Percentiles rank a stretch among this genome's conserved stretches.
phyloP scores from a whole-genome alignment of 148 eudicot genomes.

The Pouteria glomerata region DNA sequence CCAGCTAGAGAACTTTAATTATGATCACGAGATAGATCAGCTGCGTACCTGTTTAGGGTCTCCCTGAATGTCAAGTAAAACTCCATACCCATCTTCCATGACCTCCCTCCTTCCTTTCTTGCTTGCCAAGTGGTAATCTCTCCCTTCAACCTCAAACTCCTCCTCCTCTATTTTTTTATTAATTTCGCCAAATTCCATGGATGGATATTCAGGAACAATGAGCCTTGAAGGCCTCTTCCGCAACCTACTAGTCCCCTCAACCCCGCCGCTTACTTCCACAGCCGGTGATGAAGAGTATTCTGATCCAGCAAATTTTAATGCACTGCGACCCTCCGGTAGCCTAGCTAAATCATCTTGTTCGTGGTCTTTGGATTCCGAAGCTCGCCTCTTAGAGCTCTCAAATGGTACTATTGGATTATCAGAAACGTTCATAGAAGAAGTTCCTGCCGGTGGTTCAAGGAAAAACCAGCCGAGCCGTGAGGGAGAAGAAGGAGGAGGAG shows the following conservation, averaged over 20 bases:
- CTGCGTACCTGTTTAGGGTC: conserved; percentile 39
- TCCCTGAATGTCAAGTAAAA: conserved; percentile 26
- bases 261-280: not conserved
- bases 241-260: not conserved
- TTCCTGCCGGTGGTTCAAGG: too few species aligned
- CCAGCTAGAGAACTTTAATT: too few species aligned
- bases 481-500: not conserved
- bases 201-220: conserved; percentile 19
- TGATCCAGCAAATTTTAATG: not conserved
- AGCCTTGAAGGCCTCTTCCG: conserved; percentile 35
- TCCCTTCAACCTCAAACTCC: conserved; percentile 31
- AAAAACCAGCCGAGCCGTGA: not conserved
- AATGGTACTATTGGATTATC: too few species aligned
- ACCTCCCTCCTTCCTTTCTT: conserved; percentile 41
- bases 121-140: conserved; percentile 31
- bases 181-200: conserved; percentile 6
- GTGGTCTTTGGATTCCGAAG: not conserved
- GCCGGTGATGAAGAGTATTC: not conserved
- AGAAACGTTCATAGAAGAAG: too few species aligned
- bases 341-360: not conserved
- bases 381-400: not conserved
- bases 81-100: conserved; percentile 47
- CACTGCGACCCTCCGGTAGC: not conserved
- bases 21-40: too few species aligned
- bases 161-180: conserved; percentile 14